These are phyloP conservation scores for Barnettozyma salicaria DNA, from an alignment of 805 yeast species.

Conservation along the genomic window DNA sequence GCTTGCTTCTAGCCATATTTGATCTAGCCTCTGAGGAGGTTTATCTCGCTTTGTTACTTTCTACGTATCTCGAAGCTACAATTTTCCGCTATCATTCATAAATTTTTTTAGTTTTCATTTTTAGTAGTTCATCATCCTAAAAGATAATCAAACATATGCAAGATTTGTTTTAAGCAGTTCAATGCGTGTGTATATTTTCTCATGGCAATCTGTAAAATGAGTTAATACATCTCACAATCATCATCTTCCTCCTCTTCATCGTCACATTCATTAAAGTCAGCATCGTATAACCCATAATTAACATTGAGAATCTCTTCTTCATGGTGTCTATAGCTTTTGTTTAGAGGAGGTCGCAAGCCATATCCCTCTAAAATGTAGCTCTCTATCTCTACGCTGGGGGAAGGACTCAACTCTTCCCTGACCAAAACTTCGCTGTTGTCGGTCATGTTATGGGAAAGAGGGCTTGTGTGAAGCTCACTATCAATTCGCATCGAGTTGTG, in stretches of 20 bases:
- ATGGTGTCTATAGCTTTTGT: constrained; percentile 20
- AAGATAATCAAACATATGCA: too few relatives aligned
- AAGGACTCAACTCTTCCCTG: constrained; percentile 6
- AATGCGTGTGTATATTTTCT: neutral
- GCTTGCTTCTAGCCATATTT: too few relatives aligned
- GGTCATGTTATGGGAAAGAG: too few relatives aligned
- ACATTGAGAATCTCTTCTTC: constrained; percentile 23
- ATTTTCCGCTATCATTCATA: too few relatives aligned
- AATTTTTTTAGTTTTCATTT: too few relatives aligned
- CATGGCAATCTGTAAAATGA: neutral
- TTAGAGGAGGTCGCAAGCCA: constrained; percentile 9
- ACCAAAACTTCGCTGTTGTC: neutral
- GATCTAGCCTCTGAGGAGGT: too few relatives aligned
- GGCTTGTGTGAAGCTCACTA: too few relatives aligned
- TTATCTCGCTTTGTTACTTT: too few relatives aligned
- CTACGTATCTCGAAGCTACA: too few relatives aligned
- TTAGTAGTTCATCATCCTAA: too few relatives aligned
- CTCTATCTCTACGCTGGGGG: constrained; percentile 24
- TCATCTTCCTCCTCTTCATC: constrained; percentile 9
- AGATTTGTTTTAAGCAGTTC: too few relatives aligned
- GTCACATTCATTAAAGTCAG: constrained; percentile 21
- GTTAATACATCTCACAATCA: constrained; percentile 21
- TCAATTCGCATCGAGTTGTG: too few relatives aligned
- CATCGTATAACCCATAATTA: constrained; percentile 24
- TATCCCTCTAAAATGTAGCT: constrained; percentile 26